Conservation (phyloP, 805 yeast species). For the Wickerhamomyces kurtzmanii region DNA sequence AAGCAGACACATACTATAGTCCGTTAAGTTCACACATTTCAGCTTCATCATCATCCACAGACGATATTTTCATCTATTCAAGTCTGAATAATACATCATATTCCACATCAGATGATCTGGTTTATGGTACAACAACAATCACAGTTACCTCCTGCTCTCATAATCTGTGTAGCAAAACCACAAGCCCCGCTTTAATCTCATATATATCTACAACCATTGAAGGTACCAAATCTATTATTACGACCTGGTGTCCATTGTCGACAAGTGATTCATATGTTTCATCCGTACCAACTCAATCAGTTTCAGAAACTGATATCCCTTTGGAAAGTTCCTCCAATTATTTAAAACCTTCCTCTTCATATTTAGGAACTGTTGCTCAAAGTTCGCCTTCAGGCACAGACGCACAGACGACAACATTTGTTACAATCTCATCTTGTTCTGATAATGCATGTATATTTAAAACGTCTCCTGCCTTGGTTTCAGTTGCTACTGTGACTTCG, state of each 20-base stretch:
- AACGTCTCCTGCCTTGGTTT: constrained; percentile 22
- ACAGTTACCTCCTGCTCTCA: constrained; percentile 3
- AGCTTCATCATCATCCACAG: no score
- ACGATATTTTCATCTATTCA: not conserved
- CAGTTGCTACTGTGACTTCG: constrained; percentile 23
- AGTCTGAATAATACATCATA: no score
- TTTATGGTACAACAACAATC: constrained; percentile 1
- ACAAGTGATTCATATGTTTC: no score
- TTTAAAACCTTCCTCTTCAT: no score
- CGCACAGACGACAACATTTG: constrained; percentile 20
- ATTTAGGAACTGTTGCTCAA: no score
- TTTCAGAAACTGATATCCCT: no score
- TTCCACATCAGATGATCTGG: not conserved
- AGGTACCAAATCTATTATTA: not conserved
- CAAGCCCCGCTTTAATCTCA: no score
- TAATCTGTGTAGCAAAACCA: constrained; percentile 8
- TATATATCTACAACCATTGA: not conserved
- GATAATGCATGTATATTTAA: constrained; percentile 20
- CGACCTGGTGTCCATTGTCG: constrained; percentile 2
- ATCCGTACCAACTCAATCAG: no score
- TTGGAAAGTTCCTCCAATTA: no score
- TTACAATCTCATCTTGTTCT: constrained; percentile 25
- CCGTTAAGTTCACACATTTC: no score
- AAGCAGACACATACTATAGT: no score
- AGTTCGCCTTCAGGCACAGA: no score